Evolutionary conservation across 1,284 basidiomycete species (phyloP), one percentile per base, ranked within the genome.

Genomic region (Flammula alnicola): DNA sequence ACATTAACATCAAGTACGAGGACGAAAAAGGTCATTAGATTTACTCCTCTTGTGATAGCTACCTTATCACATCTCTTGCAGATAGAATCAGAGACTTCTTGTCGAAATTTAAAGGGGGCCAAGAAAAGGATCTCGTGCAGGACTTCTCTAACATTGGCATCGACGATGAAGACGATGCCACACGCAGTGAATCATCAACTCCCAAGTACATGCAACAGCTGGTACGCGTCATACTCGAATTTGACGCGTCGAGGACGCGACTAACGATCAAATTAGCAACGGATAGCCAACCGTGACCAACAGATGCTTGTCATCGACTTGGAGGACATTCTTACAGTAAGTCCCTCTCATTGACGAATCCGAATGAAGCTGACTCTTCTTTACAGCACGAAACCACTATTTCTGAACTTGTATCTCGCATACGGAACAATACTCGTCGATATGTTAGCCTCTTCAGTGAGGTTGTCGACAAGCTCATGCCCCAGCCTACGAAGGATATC

Each of bases 361-460:
- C 29, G 42, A 51, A 23, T 48, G 49, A 1, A 8, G n/a, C 30
- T 30, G 20, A 45, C 22, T 44, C 50, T 42, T 44, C 31, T 30
- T 40, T 41, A 3, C 54, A 89, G 81, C 78, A 86, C 61, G 84
- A 93, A 66, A 81, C 83, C 52, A 82, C 81, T 1, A 72, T 82
- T 20, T 73, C 74, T 4, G 84, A 83, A 37, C 80, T 96, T 7
- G 88, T 92, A 19, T 66, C 75, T 33, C 85, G 88, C 51, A 95
- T 98, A 59, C 77, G 81, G 54, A 77, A 75, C 56, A 99, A 99
- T 69, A 84, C 95, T 12, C 86, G 91, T 58, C 91, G 95, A 61
- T 99, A 99, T 72, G 80, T 94, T 55, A 80, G 83, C 56, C 77
- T 99, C 23, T 98, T 99, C 72, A 86, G 86, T 62, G 91, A 95